Base-by-base conservation (phyloP, 1,139 yeast genomes). In the Suhomyces choctaworum region DNA sequence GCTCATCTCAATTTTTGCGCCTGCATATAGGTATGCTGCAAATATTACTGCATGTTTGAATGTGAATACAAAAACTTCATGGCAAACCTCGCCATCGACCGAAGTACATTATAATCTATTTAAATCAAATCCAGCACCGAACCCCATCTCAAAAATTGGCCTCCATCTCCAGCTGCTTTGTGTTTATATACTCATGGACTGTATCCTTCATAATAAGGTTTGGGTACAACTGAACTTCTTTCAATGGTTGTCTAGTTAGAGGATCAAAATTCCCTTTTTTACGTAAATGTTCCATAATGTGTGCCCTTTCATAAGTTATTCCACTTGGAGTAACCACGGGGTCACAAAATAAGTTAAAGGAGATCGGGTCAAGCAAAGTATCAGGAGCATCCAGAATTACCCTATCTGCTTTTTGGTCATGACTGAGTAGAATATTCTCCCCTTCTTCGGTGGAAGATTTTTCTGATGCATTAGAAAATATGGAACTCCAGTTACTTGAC, bases 321-420 rank as follows among this genome's bases (percentile, higher is more conserved):
- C 79, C 79, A 16, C 73, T 64, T 9, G 74, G 75, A 10, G 74
- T 60, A n/a, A 73, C 54, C 5, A 73, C 79, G 0, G 79, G 79
- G 29, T 73, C 70, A 23, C 47, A 48, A 46, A 72, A 71, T 24
- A 73, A 41, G 30, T 65, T 64, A 48, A 67, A 70, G 2, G 76
- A 66, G 17, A 73, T 69, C 5, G 79, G 79, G 41, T 73, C 78
- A 12, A 69, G 40, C 13, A 70, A 50, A 34, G 57, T 58, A 22
- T 69, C 76, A 0, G 78, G 78, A 1, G 67, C 65, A 13, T 66
- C 67, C 4, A 49, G 53, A 5, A 45, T 32, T 3, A 47, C 46
- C 14, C 33, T 34, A 6, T 41, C 44, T 12, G 33, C 13, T 4
- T 31, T 27, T 7, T 45, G 42, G 7, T 28, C 27, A 12, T 16